A percentile compares a stretch with the other conserved stretches of the same genome.
phyloP scores from a whole-genome alignment of 768 basidiomycete genomes.

The Russula olivacea region DNA sequence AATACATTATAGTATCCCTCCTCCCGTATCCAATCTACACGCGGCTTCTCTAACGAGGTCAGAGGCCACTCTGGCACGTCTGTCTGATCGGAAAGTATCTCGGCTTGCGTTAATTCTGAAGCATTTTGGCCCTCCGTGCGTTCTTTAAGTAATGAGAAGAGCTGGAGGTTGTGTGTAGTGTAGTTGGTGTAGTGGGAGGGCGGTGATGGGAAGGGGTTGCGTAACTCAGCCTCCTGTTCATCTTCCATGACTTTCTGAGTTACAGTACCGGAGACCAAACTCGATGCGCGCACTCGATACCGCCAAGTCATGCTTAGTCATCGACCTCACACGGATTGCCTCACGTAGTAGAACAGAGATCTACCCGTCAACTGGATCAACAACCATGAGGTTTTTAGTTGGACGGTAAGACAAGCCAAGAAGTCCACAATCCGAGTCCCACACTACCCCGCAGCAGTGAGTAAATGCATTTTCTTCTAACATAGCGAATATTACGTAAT shows the following conservation, averaged over 20 bases:
- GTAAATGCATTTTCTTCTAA: too few relatives aligned
- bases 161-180: conserved; percentile 63
- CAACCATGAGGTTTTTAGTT: too few relatives aligned
- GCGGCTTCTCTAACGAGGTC: conserved; percentile 72
- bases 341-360: too few relatives aligned
- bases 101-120: conserved; percentile 48
- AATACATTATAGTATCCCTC: conserved; percentile 78
- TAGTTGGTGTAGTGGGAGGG: conserved; percentile 80
- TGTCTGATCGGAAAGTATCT: conserved; percentile 59
- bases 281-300: too few relatives aligned
- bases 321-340: background rate
- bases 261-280: too few relatives aligned
- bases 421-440: too few relatives aligned
- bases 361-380: too few relatives aligned
- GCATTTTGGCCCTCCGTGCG: conserved; percentile 36
- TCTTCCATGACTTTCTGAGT: conserved; percentile 44
- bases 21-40: conserved; percentile 86
- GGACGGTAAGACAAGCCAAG: too few relatives aligned
- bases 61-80: conserved; percentile 78
- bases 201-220: conserved; percentile 86
- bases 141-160: conserved; percentile 57
- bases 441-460: too few relatives aligned
- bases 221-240: conserved; percentile 69
- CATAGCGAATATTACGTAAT: too few relatives aligned
- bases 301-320: background rate